Evolutionary conservation across 371 early-diverging fungal genomes (phyloP).

Genomic region (Rhizomucor miehei): DNA sequence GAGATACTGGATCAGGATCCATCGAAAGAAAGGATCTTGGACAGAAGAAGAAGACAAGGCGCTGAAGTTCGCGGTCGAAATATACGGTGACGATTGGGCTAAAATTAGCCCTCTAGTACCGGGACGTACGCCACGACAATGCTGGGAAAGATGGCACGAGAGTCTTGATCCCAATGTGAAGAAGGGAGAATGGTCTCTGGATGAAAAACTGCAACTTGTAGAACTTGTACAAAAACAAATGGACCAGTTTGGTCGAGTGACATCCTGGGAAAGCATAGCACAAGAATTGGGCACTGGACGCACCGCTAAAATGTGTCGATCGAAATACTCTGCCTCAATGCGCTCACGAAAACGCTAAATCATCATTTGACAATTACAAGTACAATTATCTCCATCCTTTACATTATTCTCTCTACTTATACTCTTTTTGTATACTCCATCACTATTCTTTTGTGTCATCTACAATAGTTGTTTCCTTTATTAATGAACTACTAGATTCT

Average conservation of each 20-base stretch:
- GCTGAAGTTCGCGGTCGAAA: slow-evolving; percentile 22
- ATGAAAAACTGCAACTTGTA: slow-evolving; percentile 29
- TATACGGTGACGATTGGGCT: slow-evolving; percentile 18
- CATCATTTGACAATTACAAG: too few species aligned
- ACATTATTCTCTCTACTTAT: too few species aligned
- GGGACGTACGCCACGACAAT: slow-evolving; percentile 21
- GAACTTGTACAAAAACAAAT: slow-evolving; percentile 28
- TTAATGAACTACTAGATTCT: too few species aligned
- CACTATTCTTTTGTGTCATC: too few species aligned
- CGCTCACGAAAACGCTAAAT: too few species aligned
- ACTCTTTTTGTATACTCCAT: too few species aligned
- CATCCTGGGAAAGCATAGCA: slow-evolving; percentile 22
- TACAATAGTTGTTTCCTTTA: too few species aligned
- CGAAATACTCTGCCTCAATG: slow-evolving; percentile 8
- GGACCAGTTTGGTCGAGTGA: not conserved
- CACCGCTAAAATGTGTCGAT: slow-evolving; percentile 17
- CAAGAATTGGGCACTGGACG: slow-evolving; percentile 27
- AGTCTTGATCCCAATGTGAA: slow-evolving; percentile 6
- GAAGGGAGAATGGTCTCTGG: slow-evolving; percentile 27
- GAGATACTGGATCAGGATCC: slow-evolving; percentile 17
- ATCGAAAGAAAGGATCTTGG: slow-evolving; percentile 13
- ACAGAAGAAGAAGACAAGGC: slow-evolving; percentile 27
- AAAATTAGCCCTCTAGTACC: slow-evolving; percentile 25
- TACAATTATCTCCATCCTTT: too few species aligned
- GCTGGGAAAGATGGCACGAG: slow-evolving; percentile 21